Evolutionary conservation across 2,329 filamentous ascomycete genomes (phyloP).

Genomic region (Nemania diffusa): DNA sequence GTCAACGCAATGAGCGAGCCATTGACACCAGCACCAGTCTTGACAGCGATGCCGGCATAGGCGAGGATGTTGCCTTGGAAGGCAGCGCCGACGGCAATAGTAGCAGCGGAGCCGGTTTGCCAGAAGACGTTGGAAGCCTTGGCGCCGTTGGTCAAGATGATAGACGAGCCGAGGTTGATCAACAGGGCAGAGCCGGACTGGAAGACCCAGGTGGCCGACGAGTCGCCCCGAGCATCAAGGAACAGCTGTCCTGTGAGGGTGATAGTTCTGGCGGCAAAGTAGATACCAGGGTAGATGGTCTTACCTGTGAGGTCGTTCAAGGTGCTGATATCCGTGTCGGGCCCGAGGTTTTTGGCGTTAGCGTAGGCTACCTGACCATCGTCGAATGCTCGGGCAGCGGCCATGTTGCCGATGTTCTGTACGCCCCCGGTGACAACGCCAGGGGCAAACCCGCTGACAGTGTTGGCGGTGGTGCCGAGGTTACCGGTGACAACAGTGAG

Average conservation of each 20-base stretch:
- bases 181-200: slow-evolving; percentile 11
- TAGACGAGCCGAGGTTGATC: slow-evolving; percentile 8
- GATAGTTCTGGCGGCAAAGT: neutral
- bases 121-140: neutral
- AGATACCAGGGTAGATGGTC: neutral
- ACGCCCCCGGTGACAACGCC: slow-evolving; percentile 1
- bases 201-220: slow-evolving; percentile 15
- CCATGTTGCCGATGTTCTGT: slow-evolving; percentile 4
- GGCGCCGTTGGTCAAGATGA: slow-evolving; percentile 6
- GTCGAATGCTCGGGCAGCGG: neutral
- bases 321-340: slow-evolving; percentile 13
- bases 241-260: slow-evolving; percentile 7
- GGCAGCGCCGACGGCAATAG: slow-evolving; percentile 2
- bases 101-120: neutral
- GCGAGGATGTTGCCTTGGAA: slow-evolving; percentile 6
- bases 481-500: slow-evolving; percentile 6
- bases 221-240: slow-evolving; percentile 1
- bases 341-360: neutral
- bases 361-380: slow-evolving; percentile 1
- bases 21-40: slow-evolving; percentile 3
- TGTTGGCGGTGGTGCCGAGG: slow-evolving; percentile 12
- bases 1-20: slow-evolving; percentile 9
- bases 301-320: slow-evolving; percentile 9
- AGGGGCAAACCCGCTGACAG: slow-evolving; percentile 8
- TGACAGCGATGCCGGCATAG: slow-evolving; percentile 6